These are phyloP conservation scores for Picochlorum sp. DNA, from an alignment of 139 green algal genomes.

Conservation along the genomic window DNA sequence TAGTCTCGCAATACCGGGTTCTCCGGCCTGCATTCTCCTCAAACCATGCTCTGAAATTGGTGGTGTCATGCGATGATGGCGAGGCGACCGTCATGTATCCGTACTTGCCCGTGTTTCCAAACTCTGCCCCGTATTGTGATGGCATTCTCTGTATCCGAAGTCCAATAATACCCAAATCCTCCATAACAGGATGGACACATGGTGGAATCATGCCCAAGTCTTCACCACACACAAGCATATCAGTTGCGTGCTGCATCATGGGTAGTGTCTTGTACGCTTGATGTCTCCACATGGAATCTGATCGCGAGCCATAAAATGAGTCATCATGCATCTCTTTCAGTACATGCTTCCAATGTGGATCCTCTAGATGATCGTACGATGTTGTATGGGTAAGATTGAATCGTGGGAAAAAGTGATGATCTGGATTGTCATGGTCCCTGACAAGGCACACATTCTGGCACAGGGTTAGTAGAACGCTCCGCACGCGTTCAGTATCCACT, in stretches of 20 bases:
- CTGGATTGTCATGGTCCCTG: slow-evolving; percentile 46
- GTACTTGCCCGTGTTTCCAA: slow-evolving; percentile 59
- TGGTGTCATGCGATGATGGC: slow-evolving; percentile 90
- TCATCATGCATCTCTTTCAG: slow-evolving; percentile 75
- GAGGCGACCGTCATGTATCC: slow-evolving; percentile 74
- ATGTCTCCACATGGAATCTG: slow-evolving; percentile 69
- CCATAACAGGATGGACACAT: slow-evolving; percentile 84
- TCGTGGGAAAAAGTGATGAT: slow-evolving; percentile 53
- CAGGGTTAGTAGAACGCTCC: slow-evolving; percentile 65
- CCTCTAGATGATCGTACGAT: slow-evolving; percentile 65
- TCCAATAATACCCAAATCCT: slow-evolving; percentile 79
- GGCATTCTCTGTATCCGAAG: slow-evolving; percentile 89
- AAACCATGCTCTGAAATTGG: slow-evolving; percentile 73
- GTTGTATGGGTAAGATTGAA: slow-evolving; percentile 65
- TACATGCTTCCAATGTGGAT: slow-evolving; percentile 34
- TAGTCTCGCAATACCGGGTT: slow-evolving; percentile 58
- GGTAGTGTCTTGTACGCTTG: slow-evolving; percentile 76
- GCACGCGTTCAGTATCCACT: slow-evolving; percentile 30
- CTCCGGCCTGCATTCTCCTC: slow-evolving; percentile 66
- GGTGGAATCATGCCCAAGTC: slow-evolving; percentile 86
- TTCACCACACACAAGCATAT: slow-evolving; percentile 95
- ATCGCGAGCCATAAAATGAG: slow-evolving; percentile 66
- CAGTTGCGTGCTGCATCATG: slow-evolving; percentile 57
- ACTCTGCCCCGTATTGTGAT: slow-evolving; percentile 39
- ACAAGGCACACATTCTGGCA: slow-evolving; percentile 83